phyloP scores from a whole-genome alignment of 495 filamentous ascomycete genomes.

The Penicillium flavigenum region DNA sequence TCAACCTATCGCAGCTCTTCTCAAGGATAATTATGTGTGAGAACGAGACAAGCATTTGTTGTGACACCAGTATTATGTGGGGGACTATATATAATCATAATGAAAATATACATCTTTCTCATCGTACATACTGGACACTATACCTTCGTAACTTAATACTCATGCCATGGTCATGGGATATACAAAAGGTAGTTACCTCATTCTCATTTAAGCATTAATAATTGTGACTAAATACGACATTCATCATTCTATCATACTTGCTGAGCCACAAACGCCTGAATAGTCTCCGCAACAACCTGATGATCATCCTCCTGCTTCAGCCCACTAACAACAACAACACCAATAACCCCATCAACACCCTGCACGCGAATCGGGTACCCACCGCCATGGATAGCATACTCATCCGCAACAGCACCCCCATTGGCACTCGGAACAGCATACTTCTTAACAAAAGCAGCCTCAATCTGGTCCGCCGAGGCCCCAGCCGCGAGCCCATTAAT shows the following conservation, averaged over 20 bases:
- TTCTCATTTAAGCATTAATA: background rate
- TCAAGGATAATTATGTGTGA: constrained; percentile 6
- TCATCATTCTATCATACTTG: background rate
- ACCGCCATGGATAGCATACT: constrained; percentile 75
- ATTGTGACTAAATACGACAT: background rate
- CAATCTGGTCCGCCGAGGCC: constrained; percentile 43
- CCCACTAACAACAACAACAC: constrained; percentile 71
- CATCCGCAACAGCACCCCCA: constrained; percentile 49
- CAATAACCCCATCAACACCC: constrained; percentile 70
- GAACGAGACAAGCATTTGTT: constrained; percentile 13
- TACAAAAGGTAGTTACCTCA: too few relatives aligned
- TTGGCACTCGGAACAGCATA: constrained; percentile 47
- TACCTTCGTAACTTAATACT: too few relatives aligned
- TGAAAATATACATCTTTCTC: too few relatives aligned
- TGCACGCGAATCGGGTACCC: constrained; percentile 66
- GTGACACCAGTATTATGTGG: background rate
- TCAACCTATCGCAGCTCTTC: constrained; percentile 11
- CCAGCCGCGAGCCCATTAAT: constrained; percentile 19
- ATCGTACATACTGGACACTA: too few relatives aligned
- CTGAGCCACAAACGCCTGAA: constrained; percentile 48
- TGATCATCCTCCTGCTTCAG: constrained; percentile 78
- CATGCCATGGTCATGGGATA: too few relatives aligned
- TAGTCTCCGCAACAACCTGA: constrained; percentile 65
- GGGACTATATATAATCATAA: too few relatives aligned
- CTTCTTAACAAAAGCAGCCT: constrained; percentile 57